These are phyloP conservation scores for Durio zibethinus DNA, from an alignment of 345 rosid genomes.

Conservation along the genomic window DNA sequence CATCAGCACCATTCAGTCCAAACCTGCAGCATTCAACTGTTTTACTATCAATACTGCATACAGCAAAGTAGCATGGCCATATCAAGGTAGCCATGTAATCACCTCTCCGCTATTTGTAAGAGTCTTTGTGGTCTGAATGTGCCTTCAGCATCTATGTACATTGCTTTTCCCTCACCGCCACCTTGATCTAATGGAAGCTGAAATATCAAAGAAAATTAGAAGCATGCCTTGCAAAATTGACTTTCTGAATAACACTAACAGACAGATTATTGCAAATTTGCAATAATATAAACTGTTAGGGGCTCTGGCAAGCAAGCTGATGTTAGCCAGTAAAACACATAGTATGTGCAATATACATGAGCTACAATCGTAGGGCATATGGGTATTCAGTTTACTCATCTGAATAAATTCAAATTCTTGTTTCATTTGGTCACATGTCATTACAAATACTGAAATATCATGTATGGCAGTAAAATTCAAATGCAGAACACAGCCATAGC, in stretches of 20 bases:
- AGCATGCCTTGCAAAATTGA: neutral
- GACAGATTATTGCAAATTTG: neutral
- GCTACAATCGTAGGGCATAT: neutral
- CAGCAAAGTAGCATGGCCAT: constrained; percentile 6
- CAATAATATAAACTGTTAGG: neutral
- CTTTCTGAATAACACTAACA: constrained; percentile 21
- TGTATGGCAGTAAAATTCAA: neutral
- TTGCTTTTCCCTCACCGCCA: constrained; percentile 95
- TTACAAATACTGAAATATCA: no score
- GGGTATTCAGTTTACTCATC: neutral
- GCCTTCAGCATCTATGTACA: constrained; percentile 99
- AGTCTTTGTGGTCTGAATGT: constrained; percentile 97
- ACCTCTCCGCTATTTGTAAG: constrained; percentile 92
- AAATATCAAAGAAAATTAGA: neutral
- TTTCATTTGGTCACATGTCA: neutral
- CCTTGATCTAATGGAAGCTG: constrained; percentile 95
- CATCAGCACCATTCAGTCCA: constrained; percentile 92
- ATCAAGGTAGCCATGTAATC: constrained; percentile 8
- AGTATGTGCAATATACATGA: neutral
- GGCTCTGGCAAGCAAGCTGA: neutral
- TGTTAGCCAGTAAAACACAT: neutral
- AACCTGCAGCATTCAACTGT: constrained; percentile 44
- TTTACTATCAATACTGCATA: constrained; percentile 5
- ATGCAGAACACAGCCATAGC: neutral
- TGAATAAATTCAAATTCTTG: neutral